Evolutionary conservation across 1,139 yeast genomes (phyloP), one percentile per base, ranked within the genome.

Genomic region (Saccharomyces hybrid): DNA sequence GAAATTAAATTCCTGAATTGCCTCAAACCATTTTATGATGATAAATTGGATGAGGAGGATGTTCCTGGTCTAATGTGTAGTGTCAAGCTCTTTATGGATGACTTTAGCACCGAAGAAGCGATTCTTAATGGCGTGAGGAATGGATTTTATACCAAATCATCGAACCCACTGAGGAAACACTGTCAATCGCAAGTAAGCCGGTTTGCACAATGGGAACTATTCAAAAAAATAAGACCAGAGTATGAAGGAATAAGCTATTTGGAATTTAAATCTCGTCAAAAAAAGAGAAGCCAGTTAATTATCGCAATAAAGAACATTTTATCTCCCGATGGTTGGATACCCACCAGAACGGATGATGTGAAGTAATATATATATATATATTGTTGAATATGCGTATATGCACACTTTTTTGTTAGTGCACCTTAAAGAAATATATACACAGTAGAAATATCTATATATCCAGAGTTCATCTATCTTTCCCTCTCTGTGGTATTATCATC

Each of bases 81-180:
- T 29, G 46, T 60, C n/a, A 57, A 59, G 47, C 44, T 68, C 9
- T 58, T 53, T 38, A 28, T 55, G 27, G 31, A 46, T 5, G 31
- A 50, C 4, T 38, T 42, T 6, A 46, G 41, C 2, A 29, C 29
- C 48, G 56, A 46, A 0, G 81, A 82, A 58, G 77, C 78, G 3
- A 69, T 82, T 28, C 72, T 79, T 47, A 80, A 79, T 61, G 85
- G 84, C 0, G 79, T 81, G 3, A 78, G 73, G 55, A 79, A 79
- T 57, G 86, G 86, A 0, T 73, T 75, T 14, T 76, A 63, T 56
- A 62, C 74, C 2, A 81, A 78, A 63, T 54, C 57, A 1, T 75
- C 72, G 46, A 72, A 71, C 53, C 77, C 78, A 0, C 75, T 83
- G 0, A 68, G 74, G 47, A 63, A 62, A 13, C 74, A 77, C n/a